A percentile compares a stretch with the other conserved stretches of the same genome.
These are phyloP conservation scores for Myxozyma neglecta DNA, from an alignment of 805 yeast species.

Conservation along the genomic window DNA sequence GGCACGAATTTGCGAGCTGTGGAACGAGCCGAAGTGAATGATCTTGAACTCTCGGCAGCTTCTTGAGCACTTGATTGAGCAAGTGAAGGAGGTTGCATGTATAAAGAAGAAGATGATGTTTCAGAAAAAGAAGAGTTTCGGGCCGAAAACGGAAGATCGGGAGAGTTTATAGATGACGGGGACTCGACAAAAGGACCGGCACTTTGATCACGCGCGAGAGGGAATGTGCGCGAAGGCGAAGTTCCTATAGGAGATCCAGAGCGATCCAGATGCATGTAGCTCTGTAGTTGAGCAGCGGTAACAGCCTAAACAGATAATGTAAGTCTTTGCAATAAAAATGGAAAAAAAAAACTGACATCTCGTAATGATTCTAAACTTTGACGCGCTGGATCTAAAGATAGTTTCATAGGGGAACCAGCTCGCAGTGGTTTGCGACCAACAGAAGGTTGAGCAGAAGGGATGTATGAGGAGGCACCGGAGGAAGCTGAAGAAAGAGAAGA, in stretches of 20 bases:
- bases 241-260: neutral
- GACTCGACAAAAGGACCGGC: neutral
- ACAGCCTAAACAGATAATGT: conserved; percentile 19
- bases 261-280: conserved; percentile 11
- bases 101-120: neutral
- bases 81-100: neutral
- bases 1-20: neutral
- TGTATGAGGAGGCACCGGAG: neutral
- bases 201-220: neutral
- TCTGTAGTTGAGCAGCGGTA: conserved; percentile 20
- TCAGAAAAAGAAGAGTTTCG: neutral
- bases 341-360: conserved; percentile 11
- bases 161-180: neutral
- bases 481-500: neutral
- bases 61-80: neutral
- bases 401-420: neutral
- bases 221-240: neutral
- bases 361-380: conserved; percentile 13
- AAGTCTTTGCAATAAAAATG: neutral
- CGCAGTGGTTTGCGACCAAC: neutral
- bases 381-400: conserved; percentile 7
- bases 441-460: neutral
- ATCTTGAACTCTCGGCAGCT: neutral
- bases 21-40: neutral
- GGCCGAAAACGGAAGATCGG: neutral